These are phyloP conservation scores for Protomyces macrosporus DNA, from an alignment of 1,139 yeast species.

Conservation along the genomic window DNA sequence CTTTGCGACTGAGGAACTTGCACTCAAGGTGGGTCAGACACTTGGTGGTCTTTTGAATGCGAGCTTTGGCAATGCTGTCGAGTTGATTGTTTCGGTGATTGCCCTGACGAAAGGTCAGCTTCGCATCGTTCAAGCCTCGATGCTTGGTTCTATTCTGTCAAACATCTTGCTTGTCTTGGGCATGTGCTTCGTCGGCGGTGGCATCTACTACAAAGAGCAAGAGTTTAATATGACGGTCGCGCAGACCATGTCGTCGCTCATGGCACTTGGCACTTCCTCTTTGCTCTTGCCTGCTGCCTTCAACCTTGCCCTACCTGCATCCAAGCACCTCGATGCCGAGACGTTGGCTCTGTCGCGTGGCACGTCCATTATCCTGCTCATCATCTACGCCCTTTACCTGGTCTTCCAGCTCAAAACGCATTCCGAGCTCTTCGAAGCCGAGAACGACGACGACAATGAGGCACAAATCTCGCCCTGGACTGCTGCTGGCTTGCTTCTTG, in stretches of 20 bases:
- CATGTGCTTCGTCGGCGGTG: conserved; percentile 91
- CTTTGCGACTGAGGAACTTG: conserved; percentile 86
- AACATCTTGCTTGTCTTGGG: conserved; percentile 85
- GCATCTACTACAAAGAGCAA: conserved; percentile 78
- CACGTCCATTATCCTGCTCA: conserved; percentile 68
- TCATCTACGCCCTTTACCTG: conserved; percentile 70
- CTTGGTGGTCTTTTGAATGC: conserved; percentile 92
- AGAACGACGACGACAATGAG: conserved; percentile 25
- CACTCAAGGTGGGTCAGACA: conserved; percentile 80
- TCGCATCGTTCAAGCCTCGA: conserved; percentile 87
- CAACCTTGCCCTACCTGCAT: conserved; percentile 63
- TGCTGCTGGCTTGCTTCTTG: conserved; percentile 44
- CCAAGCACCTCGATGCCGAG: conserved; percentile 41
- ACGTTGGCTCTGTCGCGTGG: conserved; percentile 83
- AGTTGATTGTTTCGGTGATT: conserved; percentile 84
- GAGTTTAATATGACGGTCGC: conserved; percentile 93
- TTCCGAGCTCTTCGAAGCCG: conserved; percentile 45
- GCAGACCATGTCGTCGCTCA: conserved; percentile 90
- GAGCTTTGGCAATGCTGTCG: conserved; percentile 92
- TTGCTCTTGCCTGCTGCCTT: conserved; percentile 93
- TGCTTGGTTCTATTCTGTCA: conserved; percentile 90
- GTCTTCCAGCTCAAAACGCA: conserved; percentile 88
- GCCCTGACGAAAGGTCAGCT: conserved; percentile 83
- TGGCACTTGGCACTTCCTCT: conserved; percentile 88
- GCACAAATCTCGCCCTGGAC: conserved; percentile 32